phyloP scores from a whole-genome alignment of 352 stramenopile genomes.

The Phytopythium delawarense region DNA sequence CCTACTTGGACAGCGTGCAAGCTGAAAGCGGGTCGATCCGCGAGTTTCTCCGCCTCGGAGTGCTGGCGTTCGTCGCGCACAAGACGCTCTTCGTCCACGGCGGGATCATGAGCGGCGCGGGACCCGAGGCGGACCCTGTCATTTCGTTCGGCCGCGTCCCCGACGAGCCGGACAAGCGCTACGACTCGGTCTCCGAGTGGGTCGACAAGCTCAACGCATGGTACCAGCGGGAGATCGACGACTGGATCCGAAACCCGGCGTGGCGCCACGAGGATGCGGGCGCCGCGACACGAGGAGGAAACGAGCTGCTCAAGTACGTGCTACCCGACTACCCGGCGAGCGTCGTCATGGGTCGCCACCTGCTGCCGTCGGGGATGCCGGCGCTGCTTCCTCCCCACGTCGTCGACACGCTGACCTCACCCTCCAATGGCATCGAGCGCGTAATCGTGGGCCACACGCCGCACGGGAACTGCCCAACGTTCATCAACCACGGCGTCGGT shows the following conservation, averaged over 20 bases:
- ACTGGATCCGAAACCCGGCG: constrained; percentile 74
- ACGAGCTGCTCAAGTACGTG: constrained; percentile 70
- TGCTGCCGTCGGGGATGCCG: constrained; percentile 78
- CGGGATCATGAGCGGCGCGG: constrained; percentile 62
- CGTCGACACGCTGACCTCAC: constrained; percentile 36
- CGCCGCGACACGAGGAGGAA: constrained; percentile 43
- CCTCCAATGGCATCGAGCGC: constrained; percentile 67
- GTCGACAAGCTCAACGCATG: constrained; percentile 79
- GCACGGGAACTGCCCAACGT: constrained; percentile 88
- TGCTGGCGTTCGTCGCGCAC: constrained; percentile 74
- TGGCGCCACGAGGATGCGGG: constrained; percentile 47
- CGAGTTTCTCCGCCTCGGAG: constrained; percentile 81
- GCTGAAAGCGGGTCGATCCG: constrained; percentile 62
- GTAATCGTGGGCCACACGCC: constrained; percentile 92
- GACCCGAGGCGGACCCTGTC: background rate
- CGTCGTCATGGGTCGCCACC: constrained; percentile 70
- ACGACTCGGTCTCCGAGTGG: constrained; percentile 45
- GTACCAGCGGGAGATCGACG: constrained; percentile 66
- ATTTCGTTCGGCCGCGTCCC: constrained; percentile 78
- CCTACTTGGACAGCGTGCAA: constrained; percentile 70
- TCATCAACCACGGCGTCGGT: constrained; percentile 52
- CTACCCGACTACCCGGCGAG: constrained; percentile 52
- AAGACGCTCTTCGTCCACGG: constrained; percentile 93
- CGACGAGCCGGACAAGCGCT: constrained; percentile 21
- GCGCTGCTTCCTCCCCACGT: constrained; percentile 37